These are phyloP conservation scores for Schwanniomyces pseudopolymorphus DNA, from an alignment of 805 yeast species.

Conservation along the genomic window DNA sequence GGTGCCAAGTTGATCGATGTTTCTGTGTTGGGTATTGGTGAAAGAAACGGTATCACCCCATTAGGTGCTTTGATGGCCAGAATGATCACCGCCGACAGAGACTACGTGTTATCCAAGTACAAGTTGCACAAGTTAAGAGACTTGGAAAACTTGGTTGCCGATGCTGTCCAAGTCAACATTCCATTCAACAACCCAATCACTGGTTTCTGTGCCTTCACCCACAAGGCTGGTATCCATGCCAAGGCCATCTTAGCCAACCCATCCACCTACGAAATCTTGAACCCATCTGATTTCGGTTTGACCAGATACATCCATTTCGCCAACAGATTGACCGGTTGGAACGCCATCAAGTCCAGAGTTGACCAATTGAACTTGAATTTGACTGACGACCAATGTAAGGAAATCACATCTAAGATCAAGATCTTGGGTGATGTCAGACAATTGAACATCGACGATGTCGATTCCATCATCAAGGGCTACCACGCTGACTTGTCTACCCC, in stretches of 20 bases:
- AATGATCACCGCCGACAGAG: constrained; percentile 62
- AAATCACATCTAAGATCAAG: constrained; percentile 54
- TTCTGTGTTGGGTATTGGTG: constrained; percentile 61
- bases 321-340: constrained; percentile 63
- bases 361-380: constrained; percentile 57
- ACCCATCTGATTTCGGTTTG: constrained; percentile 58
- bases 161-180: constrained; percentile 56
- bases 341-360: constrained; percentile 60
- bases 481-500: constrained; percentile 45
- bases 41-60: constrained; percentile 63
- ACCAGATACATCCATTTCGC: constrained; percentile 64
- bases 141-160: constrained; percentile 58
- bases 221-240: constrained; percentile 64
- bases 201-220: constrained; percentile 65
- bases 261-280: constrained; percentile 59
- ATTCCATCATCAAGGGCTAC: constrained; percentile 56
- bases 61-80: constrained; percentile 63
- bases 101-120: constrained; percentile 57
- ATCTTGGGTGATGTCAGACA: constrained; percentile 60
- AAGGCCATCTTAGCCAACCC: constrained; percentile 64
- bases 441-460: constrained; percentile 59
- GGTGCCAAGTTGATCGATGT: constrained; percentile 61
- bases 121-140: constrained; percentile 56
- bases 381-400: constrained; percentile 58
- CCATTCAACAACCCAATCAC: constrained; percentile 65